Base-by-base conservation (phyloP, 2,329 filamentous ascomycete species). In the Fusarium sp. region DNA sequence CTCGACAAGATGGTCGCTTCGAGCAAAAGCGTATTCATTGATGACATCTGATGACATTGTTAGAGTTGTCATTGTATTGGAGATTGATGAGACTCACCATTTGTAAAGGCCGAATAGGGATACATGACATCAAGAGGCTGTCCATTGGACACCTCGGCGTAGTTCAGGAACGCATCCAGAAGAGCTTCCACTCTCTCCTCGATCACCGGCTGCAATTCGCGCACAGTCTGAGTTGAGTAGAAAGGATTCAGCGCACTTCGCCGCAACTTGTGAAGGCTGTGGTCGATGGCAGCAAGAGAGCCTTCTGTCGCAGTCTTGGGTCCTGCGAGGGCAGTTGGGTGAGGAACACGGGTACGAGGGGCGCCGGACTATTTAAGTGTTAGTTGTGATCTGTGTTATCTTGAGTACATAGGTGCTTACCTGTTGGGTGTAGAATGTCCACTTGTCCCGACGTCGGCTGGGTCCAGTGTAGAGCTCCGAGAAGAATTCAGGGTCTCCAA, bases 1-100 rank as follows among this genome's bases (percentile, higher is more conserved):
- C 64, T 82, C 80, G 49, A 81, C 79, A 17, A 82, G 67, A 38
- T 80, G 79, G 29, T 80, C 78, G 59, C 75, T 79, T 56, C 79
- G 75, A 62, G 80, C 79, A 76, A 83, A 83, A 27, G 80, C 78
- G 65, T 83, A 83, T 73, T 83, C 81, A 62, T 82, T 82, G 46
- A 83, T 82, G 38, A 82, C 79, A 59, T 83, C 80, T 81, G 29
- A n/a, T 12, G 11, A 22, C 1, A 18, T 7, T 31, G 25, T 71
- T 63, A 75, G 65, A 25, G 20, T 11, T 41, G 33, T 3, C 2
- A 9, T 7, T 7, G 10, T 7, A 17, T 2, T 10, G 8, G 4
- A 46, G 8, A 58, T 13, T 27, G 3, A 39, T 9, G 18, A 50
- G 33, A 17, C 72, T 36, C 54, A 81, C 80, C 81, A 61, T 82